A percentile compares a stretch with the other conserved stretches of the same genome.
phyloP scores from a whole-genome alignment of 805 yeast species.

The Yarrowia alimentaria region DNA sequence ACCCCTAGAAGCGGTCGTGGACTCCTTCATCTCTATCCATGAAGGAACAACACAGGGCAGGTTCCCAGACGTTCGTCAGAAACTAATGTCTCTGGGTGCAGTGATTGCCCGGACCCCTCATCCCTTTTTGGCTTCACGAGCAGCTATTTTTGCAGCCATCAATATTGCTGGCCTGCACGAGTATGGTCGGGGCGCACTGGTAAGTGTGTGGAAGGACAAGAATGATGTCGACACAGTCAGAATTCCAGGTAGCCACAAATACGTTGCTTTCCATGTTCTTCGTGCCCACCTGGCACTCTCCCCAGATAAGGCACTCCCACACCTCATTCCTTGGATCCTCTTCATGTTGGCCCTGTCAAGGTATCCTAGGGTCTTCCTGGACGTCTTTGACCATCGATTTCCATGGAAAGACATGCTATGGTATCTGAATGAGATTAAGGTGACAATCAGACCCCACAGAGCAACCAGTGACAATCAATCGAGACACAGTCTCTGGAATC shows the following conservation, averaged over 20 bases:
- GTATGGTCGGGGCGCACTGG: slow-evolving; percentile 17
- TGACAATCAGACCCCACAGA: neutral
- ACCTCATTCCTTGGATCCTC: slow-evolving; percentile 10
- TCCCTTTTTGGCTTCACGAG: slow-evolving; percentile 18
- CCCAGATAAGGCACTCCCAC: slow-evolving; percentile 16
- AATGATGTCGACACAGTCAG: neutral
- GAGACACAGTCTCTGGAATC: neutral
- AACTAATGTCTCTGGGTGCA: slow-evolving; percentile 7
- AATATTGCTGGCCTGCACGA: slow-evolving; percentile 17
- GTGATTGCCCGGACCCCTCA: slow-evolving; percentile 22
- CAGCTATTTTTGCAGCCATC: slow-evolving; percentile 20
- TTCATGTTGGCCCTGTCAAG: slow-evolving; percentile 18
- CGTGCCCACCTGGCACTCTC: slow-evolving; percentile 25
- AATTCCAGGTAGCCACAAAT: slow-evolving; percentile 8
- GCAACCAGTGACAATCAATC: neutral
- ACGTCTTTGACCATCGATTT: slow-evolving; percentile 21
- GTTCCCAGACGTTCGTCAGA: slow-evolving; percentile 9
- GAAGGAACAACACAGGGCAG: slow-evolving; percentile 1
- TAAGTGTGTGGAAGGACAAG: slow-evolving; percentile 1
- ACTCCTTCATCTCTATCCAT: slow-evolving; percentile 8
- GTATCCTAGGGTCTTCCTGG: neutral
- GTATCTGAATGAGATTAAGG: slow-evolving; percentile 8
- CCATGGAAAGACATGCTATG: slow-evolving; percentile 26
- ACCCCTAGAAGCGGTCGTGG: slow-evolving; percentile 22
- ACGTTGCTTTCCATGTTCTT: slow-evolving; percentile 22